Base-by-base conservation (phyloP, 768 basidiomycete species). In the Hypsizygus marmoreus region DNA sequence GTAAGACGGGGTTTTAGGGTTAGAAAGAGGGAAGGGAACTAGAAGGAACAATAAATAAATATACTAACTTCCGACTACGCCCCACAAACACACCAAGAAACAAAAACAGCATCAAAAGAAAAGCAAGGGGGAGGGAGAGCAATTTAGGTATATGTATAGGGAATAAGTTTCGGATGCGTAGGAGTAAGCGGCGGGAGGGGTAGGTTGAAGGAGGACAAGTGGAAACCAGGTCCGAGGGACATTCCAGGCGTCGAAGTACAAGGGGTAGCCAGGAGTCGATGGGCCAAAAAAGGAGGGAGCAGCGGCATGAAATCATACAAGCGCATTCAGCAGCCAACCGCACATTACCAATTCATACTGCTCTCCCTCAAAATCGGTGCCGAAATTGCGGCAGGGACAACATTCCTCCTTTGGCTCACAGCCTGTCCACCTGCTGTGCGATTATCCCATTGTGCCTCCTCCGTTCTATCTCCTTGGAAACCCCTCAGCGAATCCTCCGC, bases 401-500 rank as follows among this genome's bases (percentile, higher is more conserved):
- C 74, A 47, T 74, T 70, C 55, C 82, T 71, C 37, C 87, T 74
- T 68, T 86, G 79, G 45, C 73, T 75, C 75, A 79, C 76, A 2
- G 61, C 61, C n/a, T 50, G 58, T 20, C 46, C 64, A 13, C 6
- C n/a, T n/a, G 12, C 32, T 33, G 53, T 51, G 33, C 57, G 63
- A 41, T 66, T 65, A 48, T 66, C 68, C 45, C 63, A 69, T 52
- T 67, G 61, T 10, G 63, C 64, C 33, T 74, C 69, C 36, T 69
- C 72, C 29, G 52, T 54, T 42, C 53, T 66, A 44, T 55, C 62
- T 24, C 67, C 64, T 57, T 77, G 73, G 61, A 63, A 81, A 11
- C 83, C 83, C 30, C 86, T 71, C 62, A 93, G 63, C 51, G 83
- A 86, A 61, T 93, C 90, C 68, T 91, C 91, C 3, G 90, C 90